phyloP scores from a whole-genome alignment of 768 basidiomycete genomes.

The Naganishia antarctica region DNA sequence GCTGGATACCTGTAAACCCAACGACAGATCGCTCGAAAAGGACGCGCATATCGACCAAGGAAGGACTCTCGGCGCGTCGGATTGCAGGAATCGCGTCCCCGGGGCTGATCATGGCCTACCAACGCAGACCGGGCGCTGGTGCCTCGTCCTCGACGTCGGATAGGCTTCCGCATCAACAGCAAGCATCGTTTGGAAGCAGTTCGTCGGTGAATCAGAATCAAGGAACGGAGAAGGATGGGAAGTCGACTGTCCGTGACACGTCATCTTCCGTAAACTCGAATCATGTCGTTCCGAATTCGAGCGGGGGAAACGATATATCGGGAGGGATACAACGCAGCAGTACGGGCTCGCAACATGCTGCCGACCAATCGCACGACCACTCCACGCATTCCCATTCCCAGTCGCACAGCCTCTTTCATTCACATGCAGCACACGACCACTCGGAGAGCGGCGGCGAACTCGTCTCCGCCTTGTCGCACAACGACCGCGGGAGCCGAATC shows the following conservation, averaged over 20 bases:
- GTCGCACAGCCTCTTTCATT: conserved; percentile 18
- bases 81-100: neutral
- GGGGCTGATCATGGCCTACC: conserved; percentile 2
- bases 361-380: neutral
- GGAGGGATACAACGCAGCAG: conserved; percentile 2
- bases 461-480: conserved; percentile 38
- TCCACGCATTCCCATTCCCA: conserved; percentile 6
- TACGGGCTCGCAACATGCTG: neutral
- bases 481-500: conserved; percentile 46
- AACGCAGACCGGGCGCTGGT: neutral
- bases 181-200: neutral
- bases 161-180: conserved; percentile 1
- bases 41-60: no score
- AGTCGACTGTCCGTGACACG: neutral
- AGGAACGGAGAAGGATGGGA: no score
- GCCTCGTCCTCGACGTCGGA: no score
- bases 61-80: neutral
- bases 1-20: no score
- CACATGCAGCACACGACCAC: conserved; percentile 40
- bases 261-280: neutral
- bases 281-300: neutral
- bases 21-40: no score
- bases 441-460: conserved; percentile 46
- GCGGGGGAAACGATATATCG: neutral
- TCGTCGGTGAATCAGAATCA: neutral